These are phyloP conservation scores for Phyllosticta citrichinensis DNA, from an alignment of 2,329 filamentous ascomycete genomes.

Conservation along the genomic window DNA sequence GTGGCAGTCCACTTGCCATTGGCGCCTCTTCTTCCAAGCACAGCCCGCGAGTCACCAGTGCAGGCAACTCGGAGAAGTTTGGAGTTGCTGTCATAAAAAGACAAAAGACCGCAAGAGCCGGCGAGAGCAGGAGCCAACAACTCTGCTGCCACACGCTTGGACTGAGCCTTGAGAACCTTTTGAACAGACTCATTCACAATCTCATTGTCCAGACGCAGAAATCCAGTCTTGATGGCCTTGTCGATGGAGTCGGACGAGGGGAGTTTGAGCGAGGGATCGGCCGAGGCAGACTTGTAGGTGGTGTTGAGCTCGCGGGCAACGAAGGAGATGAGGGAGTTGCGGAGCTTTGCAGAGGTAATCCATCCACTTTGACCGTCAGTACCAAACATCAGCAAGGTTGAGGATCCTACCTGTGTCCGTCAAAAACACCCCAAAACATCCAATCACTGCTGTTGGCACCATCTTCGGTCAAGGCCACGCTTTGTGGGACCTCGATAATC, in stretches of 20 bases:
- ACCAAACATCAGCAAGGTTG: background rate
- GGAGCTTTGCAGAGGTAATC: constrained; percentile 94
- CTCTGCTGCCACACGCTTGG: constrained; percentile 84
- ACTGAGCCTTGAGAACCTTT: constrained; percentile 80
- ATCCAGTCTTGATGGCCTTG: constrained; percentile 83
- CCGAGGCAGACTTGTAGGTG: constrained; percentile 69
- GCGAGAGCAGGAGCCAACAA: constrained; percentile 86
- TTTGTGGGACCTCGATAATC: constrained; percentile 78
- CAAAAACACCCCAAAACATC: constrained; percentile 99
- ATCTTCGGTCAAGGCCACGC: constrained; percentile 44
- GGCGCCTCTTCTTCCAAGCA: constrained; percentile 65
- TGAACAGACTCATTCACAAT: constrained; percentile 90
- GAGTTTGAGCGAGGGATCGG: constrained; percentile 45
- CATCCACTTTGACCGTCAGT: constrained; percentile 57
- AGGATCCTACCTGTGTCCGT: constrained; percentile 71
- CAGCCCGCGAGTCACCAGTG: constrained; percentile 91
- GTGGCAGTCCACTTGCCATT: constrained; percentile 91
- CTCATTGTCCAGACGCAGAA: constrained; percentile 79
- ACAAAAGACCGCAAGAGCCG: constrained; percentile 91
- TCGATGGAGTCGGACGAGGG: constrained; percentile 78
- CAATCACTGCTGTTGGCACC: constrained; percentile 63
- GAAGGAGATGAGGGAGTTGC: constrained; percentile 83
- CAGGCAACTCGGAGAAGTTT: constrained; percentile 89
- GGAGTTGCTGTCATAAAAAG: constrained; percentile 85
- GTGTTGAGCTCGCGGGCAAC: constrained; percentile 87